These are phyloP conservation scores for Gaeumannomyces sp. DNA, from an alignment of 2,329 filamentous ascomycete genomes.

Conservation along the genomic window DNA sequence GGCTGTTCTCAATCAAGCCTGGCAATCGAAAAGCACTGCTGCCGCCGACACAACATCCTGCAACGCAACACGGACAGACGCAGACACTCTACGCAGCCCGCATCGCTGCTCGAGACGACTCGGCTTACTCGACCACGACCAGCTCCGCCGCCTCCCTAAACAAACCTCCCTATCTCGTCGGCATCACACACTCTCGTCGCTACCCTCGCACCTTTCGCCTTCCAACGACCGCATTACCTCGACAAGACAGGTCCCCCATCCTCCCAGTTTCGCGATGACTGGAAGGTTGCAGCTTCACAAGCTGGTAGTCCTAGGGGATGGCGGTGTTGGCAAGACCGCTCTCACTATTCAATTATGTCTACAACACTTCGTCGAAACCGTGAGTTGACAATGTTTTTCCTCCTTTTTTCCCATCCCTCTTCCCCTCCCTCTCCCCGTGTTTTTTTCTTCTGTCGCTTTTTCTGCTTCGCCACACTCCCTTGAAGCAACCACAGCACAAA, in stretches of 20 bases:
- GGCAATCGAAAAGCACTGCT: too few species aligned
- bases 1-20: too few species aligned
- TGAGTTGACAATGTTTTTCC: constrained; percentile 32
- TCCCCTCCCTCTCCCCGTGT: background rate
- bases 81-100: too few species aligned
- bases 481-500: too few species aligned
- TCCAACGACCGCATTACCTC: background rate
- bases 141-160: too few species aligned
- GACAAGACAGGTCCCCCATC: too few species aligned
- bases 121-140: too few species aligned
- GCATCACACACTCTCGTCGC: background rate
- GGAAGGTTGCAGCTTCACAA: constrained; percentile 95
- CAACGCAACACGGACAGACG: too few species aligned
- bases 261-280: constrained; percentile 53
- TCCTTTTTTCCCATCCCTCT: background rate
- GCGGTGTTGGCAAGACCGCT: constrained; percentile 90
- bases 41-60: too few species aligned
- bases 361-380: constrained; percentile 94
- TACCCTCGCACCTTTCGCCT: background rate
- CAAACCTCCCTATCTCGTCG: background rate
- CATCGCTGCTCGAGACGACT: too few species aligned
- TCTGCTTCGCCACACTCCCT: too few species aligned
- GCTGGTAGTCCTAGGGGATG: constrained; percentile 89
- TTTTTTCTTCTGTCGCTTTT: too few species aligned
- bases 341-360: constrained; percentile 94